Base-by-base conservation (phyloP, 768 basidiomycete genomes). In the Mycena kentingensis region DNA sequence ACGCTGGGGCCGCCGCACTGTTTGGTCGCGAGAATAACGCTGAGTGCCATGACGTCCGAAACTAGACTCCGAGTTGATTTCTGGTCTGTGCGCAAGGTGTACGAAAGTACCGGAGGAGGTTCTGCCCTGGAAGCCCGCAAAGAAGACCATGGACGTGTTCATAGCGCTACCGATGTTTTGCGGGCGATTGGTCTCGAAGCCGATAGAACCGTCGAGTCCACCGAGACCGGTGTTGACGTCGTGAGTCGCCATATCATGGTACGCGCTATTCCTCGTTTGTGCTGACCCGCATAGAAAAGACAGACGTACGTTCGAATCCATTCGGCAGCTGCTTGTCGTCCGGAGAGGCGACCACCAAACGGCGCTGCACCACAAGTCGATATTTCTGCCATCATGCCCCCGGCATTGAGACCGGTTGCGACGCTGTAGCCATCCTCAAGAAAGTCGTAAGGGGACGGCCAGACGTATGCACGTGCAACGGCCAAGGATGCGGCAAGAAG, bases 141-240 rank as follows among this genome's bases (percentile, higher is more conserved):
- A 56, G 35, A 56, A 56, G 7, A 35, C 38, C 39, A 57, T 19
- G 13, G 50, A 42, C 2, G 19, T n/a, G 28, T 50, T 50, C 24
- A 50, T 39, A 13, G 37, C 49, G 15, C 1, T 16, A 25, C 49
- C 49, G n/a, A 42, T 19, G 38, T 59, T 55, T 36, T 32, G 43
- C 21, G 6, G 41, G 41, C 35, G 44, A 19, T 41, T 39, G 13
- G 28, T 59, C 46, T 67, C 67, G 46, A 60, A 66, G 3, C 57
- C 55, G 21, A 69, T 61, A 3, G 66, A 67, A 2, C 60, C 66
- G 38, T 69, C 67, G 34, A 67, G 55, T n/a, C 67, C 67, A 1
- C 67, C 65, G 6, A 62, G 58, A 22, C 66, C 67, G 8, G 61
- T 54, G 21, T 43, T 50, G 2, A 48, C 45, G 49, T 65, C 52